These are phyloP conservation scores for Colletotrichum gloeosporioides DNA, from an alignment of 2,329 filamentous ascomycete genomes.

Conservation along the genomic window DNA sequence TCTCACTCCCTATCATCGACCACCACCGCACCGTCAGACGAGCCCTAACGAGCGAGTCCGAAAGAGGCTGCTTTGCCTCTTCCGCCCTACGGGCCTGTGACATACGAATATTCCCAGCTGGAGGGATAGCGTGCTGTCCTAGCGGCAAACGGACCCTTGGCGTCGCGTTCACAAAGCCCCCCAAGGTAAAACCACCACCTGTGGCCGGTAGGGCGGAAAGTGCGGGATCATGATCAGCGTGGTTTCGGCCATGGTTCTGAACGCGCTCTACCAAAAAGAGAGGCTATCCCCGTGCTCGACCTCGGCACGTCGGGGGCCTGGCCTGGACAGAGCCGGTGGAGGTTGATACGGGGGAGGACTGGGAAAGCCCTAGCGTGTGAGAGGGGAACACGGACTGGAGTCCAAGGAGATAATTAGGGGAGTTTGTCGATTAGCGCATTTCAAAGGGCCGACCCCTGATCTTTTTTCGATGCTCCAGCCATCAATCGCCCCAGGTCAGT, in stretches of 20 bases:
- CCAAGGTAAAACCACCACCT: neutral
- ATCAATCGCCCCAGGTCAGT: neutral
- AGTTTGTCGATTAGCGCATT: neutral
- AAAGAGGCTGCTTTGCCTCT: neutral
- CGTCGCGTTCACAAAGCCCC: neutral
- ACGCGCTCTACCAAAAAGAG: slow-evolving; percentile 1
- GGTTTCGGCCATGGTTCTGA: neutral
- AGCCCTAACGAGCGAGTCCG: neutral
- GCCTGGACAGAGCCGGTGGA: neutral
- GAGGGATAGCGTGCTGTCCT: neutral
- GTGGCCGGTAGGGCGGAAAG: slow-evolving; percentile 15
- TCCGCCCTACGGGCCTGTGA: neutral
- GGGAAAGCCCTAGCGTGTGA: neutral
- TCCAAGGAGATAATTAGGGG: neutral
- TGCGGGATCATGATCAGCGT: slow-evolving; percentile 16
- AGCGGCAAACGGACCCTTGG: slow-evolving; percentile 8
- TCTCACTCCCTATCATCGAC: neutral
- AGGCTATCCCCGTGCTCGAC: slow-evolving; percentile 6
- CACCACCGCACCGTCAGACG: neutral
- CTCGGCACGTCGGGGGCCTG: neutral
- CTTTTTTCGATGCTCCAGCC: neutral
- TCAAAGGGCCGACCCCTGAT: neutral
- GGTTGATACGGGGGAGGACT: neutral
- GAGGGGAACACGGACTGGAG: neutral
- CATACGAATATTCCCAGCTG: neutral